phyloP scores from a whole-genome alignment of 352 stramenopile species.

The Globisporangium cylindrosporum region DNA sequence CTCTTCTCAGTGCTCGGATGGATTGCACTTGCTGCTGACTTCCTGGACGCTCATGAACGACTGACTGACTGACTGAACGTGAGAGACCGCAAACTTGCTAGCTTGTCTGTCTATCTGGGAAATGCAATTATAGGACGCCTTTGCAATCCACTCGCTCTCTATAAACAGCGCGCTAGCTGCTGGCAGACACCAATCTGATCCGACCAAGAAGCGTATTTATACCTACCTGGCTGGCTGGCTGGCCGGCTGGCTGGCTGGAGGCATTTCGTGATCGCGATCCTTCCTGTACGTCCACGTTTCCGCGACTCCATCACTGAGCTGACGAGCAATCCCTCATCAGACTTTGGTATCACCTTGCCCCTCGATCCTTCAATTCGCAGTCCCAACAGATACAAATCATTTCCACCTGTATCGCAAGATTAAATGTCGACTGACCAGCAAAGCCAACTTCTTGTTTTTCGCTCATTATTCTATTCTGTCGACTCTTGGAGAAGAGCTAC shows the following conservation, averaged over 20 bases:
- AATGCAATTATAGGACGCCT: background rate
- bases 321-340: background rate
- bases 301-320: background rate
- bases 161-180: background rate
- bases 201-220: constrained; percentile 1
- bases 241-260: too few relatives aligned
- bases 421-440: background rate
- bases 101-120: background rate
- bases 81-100: background rate
- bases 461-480: constrained; percentile 13
- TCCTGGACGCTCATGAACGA: constrained; percentile 5
- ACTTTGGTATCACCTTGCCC: background rate
- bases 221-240: background rate
- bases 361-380: background rate
- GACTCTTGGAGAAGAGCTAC: constrained; percentile 2
- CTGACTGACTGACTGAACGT: background rate
- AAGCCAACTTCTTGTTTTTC: background rate
- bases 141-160: background rate
- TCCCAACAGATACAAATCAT: background rate
- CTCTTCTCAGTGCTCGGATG: constrained; percentile 2
- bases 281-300: background rate
- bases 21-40: background rate
- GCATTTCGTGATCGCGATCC: background rate
- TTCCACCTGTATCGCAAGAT: background rate
- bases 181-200: background rate